Base-by-base conservation (phyloP, 164 flowering plant species). In the Liquidambar formosana region DNA sequence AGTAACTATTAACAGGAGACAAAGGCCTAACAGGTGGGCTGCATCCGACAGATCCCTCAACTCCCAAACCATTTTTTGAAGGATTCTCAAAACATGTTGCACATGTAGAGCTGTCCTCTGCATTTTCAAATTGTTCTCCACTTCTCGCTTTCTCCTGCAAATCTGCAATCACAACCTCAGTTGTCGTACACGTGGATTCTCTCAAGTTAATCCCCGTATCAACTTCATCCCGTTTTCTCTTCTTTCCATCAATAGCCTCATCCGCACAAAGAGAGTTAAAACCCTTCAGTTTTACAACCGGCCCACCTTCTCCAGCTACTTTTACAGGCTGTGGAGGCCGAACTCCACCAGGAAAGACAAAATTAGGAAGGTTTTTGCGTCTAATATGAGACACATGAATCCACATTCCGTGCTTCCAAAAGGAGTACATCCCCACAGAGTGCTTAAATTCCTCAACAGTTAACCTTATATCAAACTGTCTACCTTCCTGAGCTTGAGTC, bases 361-460 rank as follows among this genome's bases (percentile, higher is more conserved):
- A 94, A 60, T 4, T 61, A 12, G 98, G 97, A 48, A 94, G 76
- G 65, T 77, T 82, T 67, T 72, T 85, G 13, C 90, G 83, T 46
- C 76, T 80, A 8, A 89, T 84, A 81, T 90, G 98, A 15, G 78
- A 71, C 25, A 94, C 93, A 75, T 66, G 69, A 57, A 94, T 90
- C 72, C 75, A 84, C 98, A 92, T 92, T 64, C 96, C 88, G 33
- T 83, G 89, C 63, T 82, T 88, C 96, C 93, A 79, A 4, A 67
- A 61, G 1, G 80, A 64, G 73, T 92, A 92, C 62, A 63, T 65
- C 60, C 80, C 77, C 44, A 94, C 94, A 64, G 82, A 45, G 13
- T 65, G 80, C 76, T 92, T 92, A 61, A 94, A 94, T 56, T 90
- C 98, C 46, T 92, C 92, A 61, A 94, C 96, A 8, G 97, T 88